A percentile compares a stretch with the other conserved stretches of the same genome.
Evolutionary conservation across 208 protist species (phyloP).

Genomic region (Leishmania tarentolae): DNA sequence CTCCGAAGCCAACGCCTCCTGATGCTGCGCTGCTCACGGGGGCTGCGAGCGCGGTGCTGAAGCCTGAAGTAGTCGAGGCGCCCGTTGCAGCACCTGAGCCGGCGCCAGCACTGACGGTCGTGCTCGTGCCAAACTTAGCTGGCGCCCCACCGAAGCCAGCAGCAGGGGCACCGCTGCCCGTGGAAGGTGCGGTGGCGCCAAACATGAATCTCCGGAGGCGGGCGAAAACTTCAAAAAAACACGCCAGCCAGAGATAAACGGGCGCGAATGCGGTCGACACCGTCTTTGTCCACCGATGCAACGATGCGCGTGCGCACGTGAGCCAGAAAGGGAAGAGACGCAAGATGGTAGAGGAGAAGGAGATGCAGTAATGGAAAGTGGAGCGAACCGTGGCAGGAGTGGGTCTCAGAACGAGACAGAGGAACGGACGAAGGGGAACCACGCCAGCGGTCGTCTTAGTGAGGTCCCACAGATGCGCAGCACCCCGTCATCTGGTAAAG

Average conservation of each 20-base stretch:
- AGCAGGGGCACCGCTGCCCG: conserved; percentile 1
- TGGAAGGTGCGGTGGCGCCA: conserved; percentile 5
- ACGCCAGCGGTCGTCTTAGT: background rate
- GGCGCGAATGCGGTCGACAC: background rate
- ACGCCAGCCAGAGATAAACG: background rate
- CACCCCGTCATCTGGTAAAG: background rate
- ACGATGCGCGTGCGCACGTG: background rate
- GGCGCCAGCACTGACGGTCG: background rate
- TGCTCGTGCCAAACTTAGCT: conserved; percentile 17
- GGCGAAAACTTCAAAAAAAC: background rate
- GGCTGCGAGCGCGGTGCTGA: background rate
- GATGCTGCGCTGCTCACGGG: background rate
- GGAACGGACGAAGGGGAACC: background rate
- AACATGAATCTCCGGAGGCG: conserved; percentile 5
- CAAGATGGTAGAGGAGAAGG: background rate
- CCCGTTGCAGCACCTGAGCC: background rate
- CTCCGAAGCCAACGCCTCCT: background rate
- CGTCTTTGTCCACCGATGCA: background rate
- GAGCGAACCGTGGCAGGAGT: background rate
- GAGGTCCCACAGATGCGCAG: background rate
- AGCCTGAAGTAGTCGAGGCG: background rate
- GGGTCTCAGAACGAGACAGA: background rate
- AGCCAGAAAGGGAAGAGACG: background rate
- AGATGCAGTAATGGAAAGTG: background rate
- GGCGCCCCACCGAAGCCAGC: conserved; percentile 12